Percentiles rank a stretch among this genome's conserved stretches.
These are phyloP conservation scores for sorghum (Sorghum bicolor) DNA, from an alignment of 176 grass and related monocot species.

Conservation along the genomic window Sorghum_bicolor_NCBIv3 NC_012878.2:59328501-59329000, in stretches of 20 bases:
- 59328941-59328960: slow-evolving; percentile 64
- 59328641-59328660: background rate
- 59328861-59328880: slow-evolving; percentile 46
- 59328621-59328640: background rate
- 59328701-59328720: background rate
- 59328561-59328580: background rate
- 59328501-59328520: background rate
- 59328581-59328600: background rate
- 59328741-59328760: background rate
- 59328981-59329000: slow-evolving; percentile 49
- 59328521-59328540: background rate
- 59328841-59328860: too few species aligned
- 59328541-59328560: background rate
- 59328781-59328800: background rate
- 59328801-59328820: background rate
- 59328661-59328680: background rate
- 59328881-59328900: slow-evolving; percentile 45
- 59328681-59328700: too few species aligned
- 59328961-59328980: background rate
- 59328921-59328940: slow-evolving; percentile 34
- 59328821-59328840: background rate
- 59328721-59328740: background rate
- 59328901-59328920: slow-evolving; percentile 42
- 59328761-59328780: background rate
- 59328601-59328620: background rate